Evolutionary conservation across 345 rosid species (phyloP), one percentile per base, ranked within the genome.

Genomic region (Heritiera fomes): DNA sequence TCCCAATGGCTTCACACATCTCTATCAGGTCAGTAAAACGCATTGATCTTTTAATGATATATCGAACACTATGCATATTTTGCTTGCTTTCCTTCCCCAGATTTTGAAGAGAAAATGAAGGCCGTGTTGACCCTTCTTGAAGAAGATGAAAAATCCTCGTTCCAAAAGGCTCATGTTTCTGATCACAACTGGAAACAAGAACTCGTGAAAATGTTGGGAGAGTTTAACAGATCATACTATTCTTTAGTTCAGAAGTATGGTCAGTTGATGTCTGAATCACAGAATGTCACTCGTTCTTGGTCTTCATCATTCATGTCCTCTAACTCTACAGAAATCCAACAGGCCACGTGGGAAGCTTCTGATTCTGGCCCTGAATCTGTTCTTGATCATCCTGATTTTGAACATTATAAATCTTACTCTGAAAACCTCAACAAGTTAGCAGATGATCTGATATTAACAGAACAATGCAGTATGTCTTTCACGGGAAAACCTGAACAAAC

Each of bases 1-100:
- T 83, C 88, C 56, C 82, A 46, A 28, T 83, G 88, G 89, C 87
- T 88, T 79, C 87, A 65, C n/a, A 64, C 68, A 52, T 75, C 86
- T 70, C 70, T 83, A 30, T 83, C 86, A 77, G 86, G 89, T 88
- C 45, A 59, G 83, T 50, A 17, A 30, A 18, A 15, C 1, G 38
- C 2, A 34, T 2, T 1, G 38, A 34, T 34, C 38, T 34, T 34
- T 34, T 34, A 34, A 34, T 34, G 38, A 34, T 34, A 34, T 34
- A 34, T 34, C 38, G 3, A 34, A 34, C 0, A 9, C 7, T 20
- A 23, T 23, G 8, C 20, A 50, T 53, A 6, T 6, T 23, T 8
- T 3, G 23, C 63, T 32, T 59, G 34, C 13, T 52, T 74, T 67
- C n/a, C 34, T 45, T 75, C 23, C 82, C 83, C 90, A 90, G 93